Percentiles rank a stretch among this genome's conserved stretches.
phyloP scores from a whole-genome alignment of 2,329 filamentous ascomycete genomes.

The Thielaviopsis ethacetica region DNA sequence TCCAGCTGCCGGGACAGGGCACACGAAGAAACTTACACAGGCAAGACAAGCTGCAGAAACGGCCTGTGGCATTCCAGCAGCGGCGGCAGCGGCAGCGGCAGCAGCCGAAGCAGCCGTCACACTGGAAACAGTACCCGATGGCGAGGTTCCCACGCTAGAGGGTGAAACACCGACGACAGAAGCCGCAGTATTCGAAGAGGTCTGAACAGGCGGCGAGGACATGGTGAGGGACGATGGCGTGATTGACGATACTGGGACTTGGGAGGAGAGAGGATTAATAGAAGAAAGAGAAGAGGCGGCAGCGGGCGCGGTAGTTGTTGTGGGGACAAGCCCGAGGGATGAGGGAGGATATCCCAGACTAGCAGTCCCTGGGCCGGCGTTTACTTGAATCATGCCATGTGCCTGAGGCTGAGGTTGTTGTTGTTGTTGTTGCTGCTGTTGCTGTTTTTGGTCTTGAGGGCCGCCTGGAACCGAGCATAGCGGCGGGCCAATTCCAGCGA shows the following conservation, averaged over 20 bases:
- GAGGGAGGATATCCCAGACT: background rate
- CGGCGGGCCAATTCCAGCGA: background rate
- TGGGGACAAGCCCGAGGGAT: no score
- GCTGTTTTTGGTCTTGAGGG: background rate
- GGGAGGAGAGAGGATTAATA: no score
- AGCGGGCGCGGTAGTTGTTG: background rate
- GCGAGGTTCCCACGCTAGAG: no score
- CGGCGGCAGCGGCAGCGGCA: background rate
- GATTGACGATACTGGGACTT: no score
- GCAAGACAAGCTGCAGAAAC: slow-evolving; percentile 37
- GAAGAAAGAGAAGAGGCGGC: background rate
- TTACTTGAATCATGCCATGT: background rate
- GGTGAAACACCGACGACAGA: no score
- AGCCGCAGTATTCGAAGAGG: no score
- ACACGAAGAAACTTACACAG: slow-evolving; percentile 28
- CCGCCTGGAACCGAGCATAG: slow-evolving; percentile 1
- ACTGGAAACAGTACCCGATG: background rate
- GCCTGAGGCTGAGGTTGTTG: background rate
- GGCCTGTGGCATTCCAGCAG: slow-evolving; percentile 11
- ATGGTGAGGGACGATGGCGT: no score
- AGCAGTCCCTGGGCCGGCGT: background rate
- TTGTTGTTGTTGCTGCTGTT: no score
- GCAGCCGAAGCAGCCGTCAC: slow-evolving; percentile 3
- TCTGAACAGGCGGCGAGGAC: no score
- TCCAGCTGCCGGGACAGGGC: no score